Conservation (phyloP, 352 stramenopile genomes). For the Globisporangium solare region DNA sequence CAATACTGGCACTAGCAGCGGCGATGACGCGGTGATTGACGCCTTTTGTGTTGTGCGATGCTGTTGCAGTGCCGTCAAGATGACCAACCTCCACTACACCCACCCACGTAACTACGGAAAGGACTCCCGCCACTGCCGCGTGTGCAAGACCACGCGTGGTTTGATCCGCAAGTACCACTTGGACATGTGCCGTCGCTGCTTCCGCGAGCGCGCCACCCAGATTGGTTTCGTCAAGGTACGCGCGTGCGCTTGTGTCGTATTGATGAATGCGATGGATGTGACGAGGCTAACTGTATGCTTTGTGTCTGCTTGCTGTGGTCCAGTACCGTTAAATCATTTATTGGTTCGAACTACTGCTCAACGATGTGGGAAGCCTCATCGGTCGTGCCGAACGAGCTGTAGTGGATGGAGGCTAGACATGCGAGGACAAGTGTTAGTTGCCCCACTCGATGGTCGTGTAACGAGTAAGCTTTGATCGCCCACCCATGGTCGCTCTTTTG, state of each 20-base stretch:
- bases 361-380: background rate
- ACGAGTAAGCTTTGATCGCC: slow-evolving; percentile 16
- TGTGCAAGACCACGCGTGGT: slow-evolving; percentile 89
- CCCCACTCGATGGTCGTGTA: slow-evolving; percentile 22
- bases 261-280: too few relatives aligned
- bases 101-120: slow-evolving; percentile 88
- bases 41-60: background rate
- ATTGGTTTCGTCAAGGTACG: slow-evolving; percentile 95
- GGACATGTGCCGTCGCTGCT: slow-evolving; percentile 96
- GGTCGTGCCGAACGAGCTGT: slow-evolving; percentile 7
- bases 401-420: slow-evolving; percentile 53
- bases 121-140: slow-evolving; percentile 88
- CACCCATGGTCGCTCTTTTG: slow-evolving; percentile 8
- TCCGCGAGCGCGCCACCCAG: slow-evolving; percentile 91
- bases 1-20: background rate
- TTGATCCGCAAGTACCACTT: slow-evolving; percentile 96
- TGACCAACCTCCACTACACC: slow-evolving; percentile 88
- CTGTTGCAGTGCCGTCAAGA: slow-evolving; percentile 52
- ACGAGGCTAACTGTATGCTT: background rate
- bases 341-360: slow-evolving; percentile 28
- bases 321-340: slow-evolving; percentile 73
- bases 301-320: slow-evolving; percentile 3
- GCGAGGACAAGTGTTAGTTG: slow-evolving; percentile 41
- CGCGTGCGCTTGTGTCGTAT: too few relatives aligned
- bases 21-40: slow-evolving; percentile 1